phyloP scores from a whole-genome alignment of 768 basidiomycete species.

The Kondoa malvinella region DNA sequence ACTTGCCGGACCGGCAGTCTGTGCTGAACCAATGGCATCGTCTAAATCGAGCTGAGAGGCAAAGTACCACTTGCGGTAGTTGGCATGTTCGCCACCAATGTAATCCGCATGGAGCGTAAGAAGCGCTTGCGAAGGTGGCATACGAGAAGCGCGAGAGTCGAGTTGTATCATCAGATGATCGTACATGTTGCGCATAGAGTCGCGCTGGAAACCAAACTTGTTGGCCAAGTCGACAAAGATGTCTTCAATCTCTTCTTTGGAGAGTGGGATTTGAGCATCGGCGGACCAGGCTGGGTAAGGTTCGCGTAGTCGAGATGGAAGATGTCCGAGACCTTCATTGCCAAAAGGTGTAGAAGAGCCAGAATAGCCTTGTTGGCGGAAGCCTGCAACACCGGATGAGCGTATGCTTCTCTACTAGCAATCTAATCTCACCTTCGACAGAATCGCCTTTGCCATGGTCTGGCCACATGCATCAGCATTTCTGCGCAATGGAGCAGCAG shows the following conservation, averaged over 20 bases:
- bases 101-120: slow-evolving; percentile 95
- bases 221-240: slow-evolving; percentile 92
- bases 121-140: slow-evolving; percentile 89
- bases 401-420: not conserved
- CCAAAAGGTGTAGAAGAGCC: not conserved
- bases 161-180: slow-evolving; percentile 96
- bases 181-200: slow-evolving; percentile 94
- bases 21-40: slow-evolving; percentile 70
- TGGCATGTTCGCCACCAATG: slow-evolving; percentile 93
- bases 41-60: slow-evolving; percentile 96
- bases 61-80: slow-evolving; percentile 99
- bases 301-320: not conserved
- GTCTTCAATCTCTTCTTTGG: slow-evolving; percentile 98
- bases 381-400: not conserved
- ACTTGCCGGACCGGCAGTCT: slow-evolving; percentile 56
- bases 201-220: slow-evolving; percentile 95
- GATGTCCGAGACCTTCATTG: not conserved
- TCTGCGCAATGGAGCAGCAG: not conserved
- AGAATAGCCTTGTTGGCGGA: slow-evolving; percentile 1
- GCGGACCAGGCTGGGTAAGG: slow-evolving; percentile 77
- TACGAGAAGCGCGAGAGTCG: slow-evolving; percentile 88
- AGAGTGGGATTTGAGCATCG: slow-evolving; percentile 85
- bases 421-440: not conserved
- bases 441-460: too few species aligned
- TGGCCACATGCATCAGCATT: too few species aligned